Base-by-base conservation (phyloP, 495 filamentous ascomycete genomes). In the Thermothielavioides terrestris region DNA sequence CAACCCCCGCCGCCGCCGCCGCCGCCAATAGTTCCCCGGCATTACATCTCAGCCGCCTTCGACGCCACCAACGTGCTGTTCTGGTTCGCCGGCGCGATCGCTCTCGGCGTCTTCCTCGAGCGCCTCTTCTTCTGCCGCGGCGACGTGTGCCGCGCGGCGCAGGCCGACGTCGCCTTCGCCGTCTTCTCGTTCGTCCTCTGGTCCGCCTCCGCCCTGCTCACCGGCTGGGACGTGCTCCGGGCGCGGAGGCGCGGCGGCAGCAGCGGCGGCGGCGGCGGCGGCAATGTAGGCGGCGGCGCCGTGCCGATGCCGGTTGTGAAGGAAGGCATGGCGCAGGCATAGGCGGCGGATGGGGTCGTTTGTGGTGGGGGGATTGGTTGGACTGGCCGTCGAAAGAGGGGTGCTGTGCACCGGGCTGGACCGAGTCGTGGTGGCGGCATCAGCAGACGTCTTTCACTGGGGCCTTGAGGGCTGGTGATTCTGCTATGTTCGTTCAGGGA, bases 51-150 rank as follows among this genome's bases (percentile, higher is more conserved):
- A 31, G 66, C 86, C 6, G 75, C 66, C 20, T 55, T 86, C 42
- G 86, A 90, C 59, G 58, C 67, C 32, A 43, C 81, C 36, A 90
- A 87, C 44, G 77, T 79, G 65, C 66, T 90, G 45, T 87, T 92
- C 73, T 91, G 85, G 85, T 85, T 95, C 67, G 74, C 80, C 1
- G 86, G 85, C 28, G 89, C 85, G 63, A 74, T 89, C 59, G 84
- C 85, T 0, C 69, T 89, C 18, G 76, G 78, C 6, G 80, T 79
- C 5, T 82, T 81, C 64, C 66, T 91, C 39, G 70, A 71, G 43
- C 61, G 75, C 32, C 65, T 77, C 23, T 63, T 70, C 57, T 76
- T 74, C 66, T 79, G 76, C 65, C 65, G 69, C 18, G 75, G 74
- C 31, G 62, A 57, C 37, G 72, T 76, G 6, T 79, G 76, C 63